Conservation (phyloP, 805 yeast genomes). For the Tetrapisispora phaffii region DNA sequence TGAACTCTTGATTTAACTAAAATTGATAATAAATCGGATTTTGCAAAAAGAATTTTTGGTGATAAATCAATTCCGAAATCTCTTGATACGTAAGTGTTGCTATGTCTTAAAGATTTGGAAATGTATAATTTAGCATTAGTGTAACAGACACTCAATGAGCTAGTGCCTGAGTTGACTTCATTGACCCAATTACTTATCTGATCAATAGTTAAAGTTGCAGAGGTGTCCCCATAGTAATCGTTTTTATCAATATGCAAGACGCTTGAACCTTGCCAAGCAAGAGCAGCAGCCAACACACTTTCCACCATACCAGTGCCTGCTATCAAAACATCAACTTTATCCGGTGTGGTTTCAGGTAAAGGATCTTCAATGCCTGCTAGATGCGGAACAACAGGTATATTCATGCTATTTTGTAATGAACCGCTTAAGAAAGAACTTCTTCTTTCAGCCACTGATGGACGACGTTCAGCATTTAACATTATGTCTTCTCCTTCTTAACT, state of each 20-base stretch:
- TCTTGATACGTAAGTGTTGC: constrained; percentile 39
- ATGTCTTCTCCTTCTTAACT: neutral
- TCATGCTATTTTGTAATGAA: constrained; percentile 9
- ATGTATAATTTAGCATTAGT: constrained; percentile 72
- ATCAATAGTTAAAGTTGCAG: constrained; percentile 78
- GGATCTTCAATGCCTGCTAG: constrained; percentile 75
- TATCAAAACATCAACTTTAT: constrained; percentile 76
- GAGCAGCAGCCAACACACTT: constrained; percentile 81
- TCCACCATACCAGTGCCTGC: constrained; percentile 90
- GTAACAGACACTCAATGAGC: constrained; percentile 34
- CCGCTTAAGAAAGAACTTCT: constrained; percentile 41
- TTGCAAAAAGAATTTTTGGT: constrained; percentile 82
- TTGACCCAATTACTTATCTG: constrained; percentile 78
- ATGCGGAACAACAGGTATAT: constrained; percentile 45
- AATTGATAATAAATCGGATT: constrained; percentile 73
- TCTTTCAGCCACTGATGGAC: constrained; percentile 60
- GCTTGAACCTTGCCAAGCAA: constrained; percentile 97
- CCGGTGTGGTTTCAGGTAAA: constrained; percentile 47
- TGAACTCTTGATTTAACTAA: constrained; percentile 79
- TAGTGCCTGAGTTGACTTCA: constrained; percentile 43
- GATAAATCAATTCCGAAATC: constrained; percentile 83
- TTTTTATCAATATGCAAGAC: constrained; percentile 85
- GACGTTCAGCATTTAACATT: constrained; percentile 34
- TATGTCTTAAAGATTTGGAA: constrained; percentile 43
- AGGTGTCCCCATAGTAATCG: constrained; percentile 78